These are phyloP conservation scores for Trichocladium uniseriatum DNA, from an alignment of 495 filamentous ascomycete genomes.

Conservation along the genomic window DNA sequence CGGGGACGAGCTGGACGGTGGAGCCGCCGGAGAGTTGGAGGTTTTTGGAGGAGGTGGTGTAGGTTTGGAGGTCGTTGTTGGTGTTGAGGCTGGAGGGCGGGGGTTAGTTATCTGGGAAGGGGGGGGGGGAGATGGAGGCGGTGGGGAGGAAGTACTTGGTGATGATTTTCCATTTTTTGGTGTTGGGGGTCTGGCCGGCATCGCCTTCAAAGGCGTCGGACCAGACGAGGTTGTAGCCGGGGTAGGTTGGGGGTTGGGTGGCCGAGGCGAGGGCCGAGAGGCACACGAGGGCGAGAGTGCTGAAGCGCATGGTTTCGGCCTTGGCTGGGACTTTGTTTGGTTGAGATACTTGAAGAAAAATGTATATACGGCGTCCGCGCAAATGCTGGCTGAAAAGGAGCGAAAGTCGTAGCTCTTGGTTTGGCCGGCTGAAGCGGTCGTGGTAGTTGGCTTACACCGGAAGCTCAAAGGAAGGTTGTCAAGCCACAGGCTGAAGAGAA, in stretches of 20 bases:
- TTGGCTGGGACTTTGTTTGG: not conserved
- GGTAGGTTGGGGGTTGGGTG: slow-evolving; percentile 12
- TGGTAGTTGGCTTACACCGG: no score
- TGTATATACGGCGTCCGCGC: no score
- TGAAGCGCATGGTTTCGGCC: slow-evolving; percentile 15
- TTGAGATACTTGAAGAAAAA: not conserved
- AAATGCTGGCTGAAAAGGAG: no score
- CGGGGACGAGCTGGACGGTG: slow-evolving; percentile 39
- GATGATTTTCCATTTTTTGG: slow-evolving; percentile 31
- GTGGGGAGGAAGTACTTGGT: slow-evolving; percentile 15
- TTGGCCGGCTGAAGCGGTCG: no score
- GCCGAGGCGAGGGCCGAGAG: slow-evolving; percentile 20
- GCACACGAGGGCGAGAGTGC: slow-evolving; percentile 10
- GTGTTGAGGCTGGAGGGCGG: slow-evolving; percentile 22
- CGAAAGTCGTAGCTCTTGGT: no score
- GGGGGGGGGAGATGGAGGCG: not conserved
- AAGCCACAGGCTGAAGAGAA: slow-evolving; percentile 1
- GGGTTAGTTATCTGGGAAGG: not conserved
- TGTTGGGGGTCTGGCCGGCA: slow-evolving; percentile 16
- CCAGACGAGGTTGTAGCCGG: slow-evolving; percentile 23
- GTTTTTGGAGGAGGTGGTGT: slow-evolving; percentile 35
- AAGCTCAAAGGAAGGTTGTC: not conserved
- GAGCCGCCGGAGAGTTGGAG: slow-evolving; percentile 39
- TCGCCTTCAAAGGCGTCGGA: slow-evolving; percentile 20
- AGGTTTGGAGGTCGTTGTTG: slow-evolving; percentile 39